A percentile compares a stretch with the other conserved stretches of the same genome.
Evolutionary conservation across 2,329 filamentous ascomycete genomes (phyloP).

Genomic region (Mollisiaceae sp.): DNA sequence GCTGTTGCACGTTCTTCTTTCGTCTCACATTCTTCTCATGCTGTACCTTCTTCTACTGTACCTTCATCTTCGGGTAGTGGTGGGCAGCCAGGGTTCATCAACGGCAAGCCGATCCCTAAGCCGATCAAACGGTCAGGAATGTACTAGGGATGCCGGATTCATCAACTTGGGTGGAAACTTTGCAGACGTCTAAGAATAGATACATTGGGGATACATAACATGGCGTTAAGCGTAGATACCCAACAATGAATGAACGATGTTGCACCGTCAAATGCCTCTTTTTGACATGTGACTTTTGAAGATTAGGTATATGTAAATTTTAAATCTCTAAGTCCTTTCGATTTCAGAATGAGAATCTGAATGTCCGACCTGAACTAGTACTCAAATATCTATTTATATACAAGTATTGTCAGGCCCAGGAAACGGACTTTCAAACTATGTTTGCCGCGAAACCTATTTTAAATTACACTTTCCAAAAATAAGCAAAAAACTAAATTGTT

Average conservation of each 20-base stretch:
- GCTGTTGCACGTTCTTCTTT: too few relatives aligned
- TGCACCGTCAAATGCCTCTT: not conserved
- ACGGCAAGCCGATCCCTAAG: not conserved
- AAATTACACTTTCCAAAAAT: too few relatives aligned
- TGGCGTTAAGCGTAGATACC: conserved; percentile 5
- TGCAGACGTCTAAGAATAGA: not conserved
- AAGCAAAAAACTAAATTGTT: not conserved
- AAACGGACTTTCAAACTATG: too few relatives aligned
- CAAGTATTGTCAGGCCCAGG: too few relatives aligned
- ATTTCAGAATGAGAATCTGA: not conserved
- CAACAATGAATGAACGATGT: conserved; percentile 4
- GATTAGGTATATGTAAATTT: too few relatives aligned
- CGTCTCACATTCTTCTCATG: not conserved
- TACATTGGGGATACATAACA: not conserved
- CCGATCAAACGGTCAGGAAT: conserved; percentile 5
- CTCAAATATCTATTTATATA: too few relatives aligned
- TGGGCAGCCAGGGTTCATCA: not conserved
- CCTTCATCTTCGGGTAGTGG: too few relatives aligned
- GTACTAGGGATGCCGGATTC: not conserved
- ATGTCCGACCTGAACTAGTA: too few relatives aligned
- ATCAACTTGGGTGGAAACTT: not conserved
- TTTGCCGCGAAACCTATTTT: too few relatives aligned
- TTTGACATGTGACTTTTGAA: not conserved
- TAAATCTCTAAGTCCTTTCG: not conserved
- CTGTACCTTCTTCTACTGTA: not conserved